Evolutionary conservation across 495 filamentous ascomycete genomes (phyloP), one percentile per base, ranked within the genome.

Genomic region (Ramalina intermedia): DNA sequence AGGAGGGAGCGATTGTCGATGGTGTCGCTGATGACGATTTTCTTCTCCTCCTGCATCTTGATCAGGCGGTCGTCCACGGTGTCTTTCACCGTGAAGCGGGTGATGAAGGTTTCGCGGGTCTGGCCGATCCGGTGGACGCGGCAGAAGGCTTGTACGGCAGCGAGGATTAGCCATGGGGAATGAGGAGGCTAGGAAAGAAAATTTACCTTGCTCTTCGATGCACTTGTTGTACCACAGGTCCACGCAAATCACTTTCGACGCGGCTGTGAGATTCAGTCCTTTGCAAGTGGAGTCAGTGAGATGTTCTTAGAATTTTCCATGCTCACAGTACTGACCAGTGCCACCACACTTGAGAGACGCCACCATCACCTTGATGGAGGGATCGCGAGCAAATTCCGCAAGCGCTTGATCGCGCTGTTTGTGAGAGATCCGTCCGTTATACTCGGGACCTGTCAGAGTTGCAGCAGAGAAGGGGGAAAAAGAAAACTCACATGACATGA

Each of bases 81-180:
- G 6, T 70, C 62, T 1, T 63, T 46, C 0, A 73, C 68, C 0
- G 76, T 59, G 16, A 83, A 60, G 3, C 74, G 70, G 2, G 69
- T 69, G 47, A 78, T 69, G 33, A 70, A 65, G 0, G 81, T 78
- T 14, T 71, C 57, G 3, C 72, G 66, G 1, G 50, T 45, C 45
- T 87, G 81, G 0, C 81, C 81, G 17, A 81, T 80, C 4, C 81
- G 70, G 47, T 71, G 74, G 6, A 84, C 65, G 0, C 81, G 73
- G 27, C 71, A 76, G 54, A 81, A 81, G 0, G 81, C 81, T 63
- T 79, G 80, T 68, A 13, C 18, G 18, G 18, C 18, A 20, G 18
- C 18, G 36, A 1, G 11, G 12, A 6, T 42, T 42, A 47, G 46
- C 17, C 3, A 20, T 33, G 2, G 21, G 11, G 24, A 43, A 37